A percentile compares a stretch with the other conserved stretches of the same genome.
Evolutionary conservation across 2,329 filamentous ascomycete species (phyloP).

Genomic region (Thelonectria olida): DNA sequence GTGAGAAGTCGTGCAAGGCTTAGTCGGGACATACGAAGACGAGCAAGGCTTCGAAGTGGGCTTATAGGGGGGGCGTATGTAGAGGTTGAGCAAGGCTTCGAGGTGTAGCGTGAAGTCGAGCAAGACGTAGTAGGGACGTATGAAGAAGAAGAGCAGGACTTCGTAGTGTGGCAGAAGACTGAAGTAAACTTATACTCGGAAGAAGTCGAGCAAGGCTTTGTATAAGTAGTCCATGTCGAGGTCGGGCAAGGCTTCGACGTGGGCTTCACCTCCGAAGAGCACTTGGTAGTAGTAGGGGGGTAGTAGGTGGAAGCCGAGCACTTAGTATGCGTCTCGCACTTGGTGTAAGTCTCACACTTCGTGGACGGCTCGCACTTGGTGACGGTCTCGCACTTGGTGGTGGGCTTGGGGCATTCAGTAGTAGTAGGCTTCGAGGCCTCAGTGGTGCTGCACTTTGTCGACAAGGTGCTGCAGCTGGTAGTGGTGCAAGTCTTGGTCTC

Average conservation of each 20-base stretch:
- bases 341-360: neutral
- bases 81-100: too few relatives aligned
- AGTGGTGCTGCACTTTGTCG: too few relatives aligned
- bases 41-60: neutral
- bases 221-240: too few relatives aligned
- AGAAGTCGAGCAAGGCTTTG: too few relatives aligned
- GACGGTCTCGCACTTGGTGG: too few relatives aligned
- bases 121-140: neutral
- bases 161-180: too few relatives aligned
- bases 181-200: too few relatives aligned
- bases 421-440: neutral
- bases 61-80: too few relatives aligned
- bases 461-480: neutral
- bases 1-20: neutral
- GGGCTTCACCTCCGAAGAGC: neutral
- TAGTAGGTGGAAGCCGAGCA: neutral
- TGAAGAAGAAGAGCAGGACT: too few relatives aligned
- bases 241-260: neutral
- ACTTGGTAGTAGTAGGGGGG: neutral
- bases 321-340: neutral
- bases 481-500: slow-evolving; percentile 19
- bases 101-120: too few relatives aligned
- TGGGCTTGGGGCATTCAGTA: slow-evolving; percentile 17
- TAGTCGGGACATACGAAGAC: neutral
- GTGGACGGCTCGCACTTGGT: neutral